Evolutionary conservation across 805 yeast genomes (phyloP).

Genomic region (Ogataea nakhonphanomensis): DNA sequence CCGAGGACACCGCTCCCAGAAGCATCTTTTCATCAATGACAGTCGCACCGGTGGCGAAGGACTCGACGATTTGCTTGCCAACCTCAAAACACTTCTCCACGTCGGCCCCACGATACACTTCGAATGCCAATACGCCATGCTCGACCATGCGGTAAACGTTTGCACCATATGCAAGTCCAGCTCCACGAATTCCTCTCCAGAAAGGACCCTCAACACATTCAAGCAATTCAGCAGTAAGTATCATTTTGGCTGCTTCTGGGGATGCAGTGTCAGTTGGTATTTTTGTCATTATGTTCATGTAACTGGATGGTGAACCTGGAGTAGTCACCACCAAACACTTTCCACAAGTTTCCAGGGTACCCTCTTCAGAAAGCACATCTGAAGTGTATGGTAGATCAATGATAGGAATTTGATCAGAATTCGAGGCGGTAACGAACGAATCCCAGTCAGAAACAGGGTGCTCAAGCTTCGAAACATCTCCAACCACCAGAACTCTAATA

Average conservation of each 20-base stretch:
- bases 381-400: slow-evolving; percentile 49
- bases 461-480: slow-evolving; percentile 54
- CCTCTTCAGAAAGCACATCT: slow-evolving; percentile 53
- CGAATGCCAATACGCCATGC: slow-evolving; percentile 61
- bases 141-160: slow-evolving; percentile 56
- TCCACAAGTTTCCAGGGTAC: slow-evolving; percentile 43
- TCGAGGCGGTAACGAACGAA: slow-evolving; percentile 25
- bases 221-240: slow-evolving; percentile 70
- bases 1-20: slow-evolving; percentile 71
- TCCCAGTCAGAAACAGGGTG: slow-evolving; percentile 63
- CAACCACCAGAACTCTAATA: slow-evolving; percentile 64
- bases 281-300: slow-evolving; percentile 54
- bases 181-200: slow-evolving; percentile 94
- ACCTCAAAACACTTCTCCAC: slow-evolving; percentile 56
- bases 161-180: slow-evolving; percentile 92
- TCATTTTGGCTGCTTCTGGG: slow-evolving; percentile 64
- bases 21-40: slow-evolving; percentile 57
- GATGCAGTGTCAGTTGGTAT: slow-evolving; percentile 55
- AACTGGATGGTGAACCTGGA: slow-evolving; percentile 84
- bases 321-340: slow-evolving; percentile 64
- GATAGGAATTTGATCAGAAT: background rate
- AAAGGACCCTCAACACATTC: slow-evolving; percentile 94
- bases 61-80: slow-evolving; percentile 62
- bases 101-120: slow-evolving; percentile 82
- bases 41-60: slow-evolving; percentile 50